phyloP scores from a whole-genome alignment of 2,329 filamentous ascomycete species.

The Biscogniauxia sp. region DNA sequence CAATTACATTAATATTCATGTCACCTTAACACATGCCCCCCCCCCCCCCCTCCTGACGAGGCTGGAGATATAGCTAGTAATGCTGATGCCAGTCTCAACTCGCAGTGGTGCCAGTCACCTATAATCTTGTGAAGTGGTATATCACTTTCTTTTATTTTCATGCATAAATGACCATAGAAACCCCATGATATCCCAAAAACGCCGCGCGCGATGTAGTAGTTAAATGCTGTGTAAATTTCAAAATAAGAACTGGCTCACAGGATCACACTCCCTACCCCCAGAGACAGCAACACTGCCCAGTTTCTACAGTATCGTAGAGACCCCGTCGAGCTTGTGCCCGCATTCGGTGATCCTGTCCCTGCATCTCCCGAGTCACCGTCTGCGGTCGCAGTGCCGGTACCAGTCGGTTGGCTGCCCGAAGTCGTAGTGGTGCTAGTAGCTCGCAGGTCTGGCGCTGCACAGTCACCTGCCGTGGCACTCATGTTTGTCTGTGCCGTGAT shows the following conservation, averaged over 20 bases:
- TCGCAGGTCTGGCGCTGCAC: conserved; percentile 16
- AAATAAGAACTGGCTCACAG: neutral
- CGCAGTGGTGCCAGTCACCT: too few species aligned
- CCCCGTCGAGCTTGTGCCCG: neutral
- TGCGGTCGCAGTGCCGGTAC: conserved; percentile 3
- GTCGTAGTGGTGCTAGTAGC: conserved; percentile 3
- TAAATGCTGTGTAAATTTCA: neutral
- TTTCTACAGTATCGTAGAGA: neutral
- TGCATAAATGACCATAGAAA: neutral
- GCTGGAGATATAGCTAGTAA: too few species aligned
- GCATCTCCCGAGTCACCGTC: neutral
- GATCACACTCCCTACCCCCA: neutral
- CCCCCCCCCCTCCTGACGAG: too few species aligned
- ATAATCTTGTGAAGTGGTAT: too few species aligned
- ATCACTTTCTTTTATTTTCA: too few species aligned
- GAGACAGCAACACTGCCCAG: neutral
- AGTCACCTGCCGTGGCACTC: conserved; percentile 25
- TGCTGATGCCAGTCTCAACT: too few species aligned
- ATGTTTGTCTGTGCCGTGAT: conserved; percentile 33
- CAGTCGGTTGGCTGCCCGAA: conserved; percentile 1
- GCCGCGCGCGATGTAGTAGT: neutral
- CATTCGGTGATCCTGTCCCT: neutral
- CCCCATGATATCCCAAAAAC: neutral
- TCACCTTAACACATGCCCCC: too few species aligned
- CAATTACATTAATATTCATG: too few species aligned